Conservation (phyloP, 768 basidiomycete genomes). For the Suillus weaverae region DNA sequence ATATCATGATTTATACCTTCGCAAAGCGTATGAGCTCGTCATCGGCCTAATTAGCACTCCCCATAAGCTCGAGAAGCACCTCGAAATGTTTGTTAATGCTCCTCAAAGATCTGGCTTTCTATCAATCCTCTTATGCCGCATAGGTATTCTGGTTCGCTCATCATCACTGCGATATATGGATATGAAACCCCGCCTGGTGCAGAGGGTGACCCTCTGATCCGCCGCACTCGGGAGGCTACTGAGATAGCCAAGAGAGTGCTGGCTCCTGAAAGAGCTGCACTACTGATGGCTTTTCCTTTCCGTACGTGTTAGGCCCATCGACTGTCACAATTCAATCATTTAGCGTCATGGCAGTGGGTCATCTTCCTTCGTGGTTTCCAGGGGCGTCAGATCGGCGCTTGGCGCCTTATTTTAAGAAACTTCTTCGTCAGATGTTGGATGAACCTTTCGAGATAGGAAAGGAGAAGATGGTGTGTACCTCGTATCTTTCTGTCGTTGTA, state of each 20-base stretch:
- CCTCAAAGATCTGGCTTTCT: not conserved
- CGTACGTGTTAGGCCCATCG: not conserved
- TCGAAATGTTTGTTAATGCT: constrained; percentile 11
- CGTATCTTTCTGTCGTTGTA: too few relatives aligned
- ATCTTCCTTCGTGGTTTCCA: constrained; percentile 16
- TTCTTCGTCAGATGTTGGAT: constrained; percentile 9
- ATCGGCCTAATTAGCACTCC: constrained; percentile 8
- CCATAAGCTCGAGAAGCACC: constrained; percentile 3
- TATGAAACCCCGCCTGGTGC: not conserved
- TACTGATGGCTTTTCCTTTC: constrained; percentile 12
- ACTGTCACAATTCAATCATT: not conserved
- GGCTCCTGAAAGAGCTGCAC: constrained; percentile 5
- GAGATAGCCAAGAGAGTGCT: not conserved
- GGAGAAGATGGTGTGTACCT: constrained; percentile 22
- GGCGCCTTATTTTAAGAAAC: not conserved
- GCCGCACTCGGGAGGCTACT: not conserved
- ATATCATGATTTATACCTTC: constrained; percentile 14
- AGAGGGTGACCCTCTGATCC: constrained; percentile 5
- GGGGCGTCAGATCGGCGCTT: not conserved
- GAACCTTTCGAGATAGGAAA: constrained; percentile 27
- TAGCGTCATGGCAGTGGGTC: not conserved
- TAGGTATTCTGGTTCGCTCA: constrained; percentile 25
- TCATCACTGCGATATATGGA: constrained; percentile 14
- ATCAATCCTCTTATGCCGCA: not conserved
- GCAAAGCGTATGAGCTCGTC: constrained; percentile 13